These are phyloP conservation scores for Dictyostelium capitatum DNA, from an alignment of 78 protist species.

Conservation along the genomic window DNA sequence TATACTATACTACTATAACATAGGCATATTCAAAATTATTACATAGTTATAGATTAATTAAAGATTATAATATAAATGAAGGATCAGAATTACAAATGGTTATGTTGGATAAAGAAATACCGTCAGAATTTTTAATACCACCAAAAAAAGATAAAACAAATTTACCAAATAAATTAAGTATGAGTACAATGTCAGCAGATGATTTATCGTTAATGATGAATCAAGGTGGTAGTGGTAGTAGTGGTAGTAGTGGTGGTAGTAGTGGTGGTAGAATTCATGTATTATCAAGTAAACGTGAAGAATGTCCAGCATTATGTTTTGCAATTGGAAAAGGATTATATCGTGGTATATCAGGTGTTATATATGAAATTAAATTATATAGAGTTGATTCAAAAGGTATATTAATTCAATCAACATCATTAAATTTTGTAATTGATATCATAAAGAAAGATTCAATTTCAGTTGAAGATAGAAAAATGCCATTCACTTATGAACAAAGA, in stretches of 20 bases:
- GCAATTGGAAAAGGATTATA: constrained; percentile 73
- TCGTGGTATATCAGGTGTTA: constrained; percentile 58
- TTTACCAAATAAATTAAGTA: not conserved
- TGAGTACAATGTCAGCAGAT: not conserved
- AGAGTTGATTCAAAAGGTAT: constrained; percentile 60
- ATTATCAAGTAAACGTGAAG: constrained; percentile 10
- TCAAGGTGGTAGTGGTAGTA: not conserved
- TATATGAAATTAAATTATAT: constrained; percentile 64
- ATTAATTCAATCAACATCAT: constrained; percentile 21
- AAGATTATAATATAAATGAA: constrained; percentile 45
- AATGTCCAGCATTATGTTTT: constrained; percentile 59
- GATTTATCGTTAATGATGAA: not conserved
- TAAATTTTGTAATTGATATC: constrained; percentile 45
- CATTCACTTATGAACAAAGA: constrained; percentile 62
- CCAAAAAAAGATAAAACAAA: constrained; percentile 1
- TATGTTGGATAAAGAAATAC: constrained; percentile 39
- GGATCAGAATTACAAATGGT: constrained; percentile 54
- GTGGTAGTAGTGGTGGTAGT: not conserved
- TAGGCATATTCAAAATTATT: constrained; percentile 43
- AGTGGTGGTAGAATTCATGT: not conserved
- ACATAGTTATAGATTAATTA: constrained; percentile 56
- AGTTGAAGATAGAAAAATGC: constrained; percentile 44
- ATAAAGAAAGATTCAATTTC: constrained; percentile 10
- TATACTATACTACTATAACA: not conserved
- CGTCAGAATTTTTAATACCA: constrained; percentile 45